Conservation (phyloP, 441 rosid species). For the Eruca vesicaria region DNA sequence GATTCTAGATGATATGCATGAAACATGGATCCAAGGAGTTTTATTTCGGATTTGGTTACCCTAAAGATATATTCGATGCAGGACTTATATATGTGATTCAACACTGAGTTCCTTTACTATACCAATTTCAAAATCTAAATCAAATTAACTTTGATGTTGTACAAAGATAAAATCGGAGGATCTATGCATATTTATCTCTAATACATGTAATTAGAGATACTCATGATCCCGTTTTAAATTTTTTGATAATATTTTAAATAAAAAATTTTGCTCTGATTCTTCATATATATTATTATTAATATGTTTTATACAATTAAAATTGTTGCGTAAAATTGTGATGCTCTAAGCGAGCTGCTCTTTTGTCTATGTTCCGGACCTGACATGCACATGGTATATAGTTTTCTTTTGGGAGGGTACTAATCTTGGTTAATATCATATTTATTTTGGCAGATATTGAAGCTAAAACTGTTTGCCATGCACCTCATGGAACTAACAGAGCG, state of each 20-base stretch:
- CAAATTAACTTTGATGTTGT: neutral
- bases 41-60: neutral
- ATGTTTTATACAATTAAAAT: no score
- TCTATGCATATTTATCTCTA: neutral
- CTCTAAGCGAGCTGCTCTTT: no score
- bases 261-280: no score
- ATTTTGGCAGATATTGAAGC: conserved; percentile 25
- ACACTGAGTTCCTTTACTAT: neutral
- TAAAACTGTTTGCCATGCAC: conserved; percentile 68
- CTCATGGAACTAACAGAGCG: conserved; percentile 78
- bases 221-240: no score
- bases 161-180: neutral
- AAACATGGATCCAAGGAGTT: neutral
- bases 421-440: conserved; percentile 12
- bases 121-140: no score
- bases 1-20: neutral
- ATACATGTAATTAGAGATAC: no score
- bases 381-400: neutral
- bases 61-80: neutral
- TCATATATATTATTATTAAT: no score
- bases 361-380: no score
- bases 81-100: neutral
- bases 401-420: neutral
- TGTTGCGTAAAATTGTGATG: no score
- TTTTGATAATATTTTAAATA: no score